These are phyloP conservation scores for Plenodomus biglobosus DNA, from an alignment of 2,329 filamentous ascomycete genomes.

Conservation along the genomic window DNA sequence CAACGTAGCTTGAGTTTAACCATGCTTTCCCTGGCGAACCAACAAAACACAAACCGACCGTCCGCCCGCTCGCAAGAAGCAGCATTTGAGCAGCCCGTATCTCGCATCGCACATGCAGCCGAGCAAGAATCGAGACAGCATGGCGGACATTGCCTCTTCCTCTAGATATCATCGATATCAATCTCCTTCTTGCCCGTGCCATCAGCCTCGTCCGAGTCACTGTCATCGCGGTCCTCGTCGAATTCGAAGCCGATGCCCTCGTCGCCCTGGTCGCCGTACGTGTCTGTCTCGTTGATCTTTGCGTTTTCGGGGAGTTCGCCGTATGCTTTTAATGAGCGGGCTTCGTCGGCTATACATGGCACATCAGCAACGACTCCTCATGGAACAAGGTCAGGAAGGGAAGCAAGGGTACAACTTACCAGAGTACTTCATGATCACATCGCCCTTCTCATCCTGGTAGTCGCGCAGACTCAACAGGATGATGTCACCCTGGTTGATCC, in stretches of 20 bases:
- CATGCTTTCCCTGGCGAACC: not conserved
- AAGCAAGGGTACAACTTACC: conserved; percentile 16
- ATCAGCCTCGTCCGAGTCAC: conserved; percentile 54
- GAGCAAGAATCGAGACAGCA: conserved; percentile 36
- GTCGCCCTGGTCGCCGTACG: conserved; percentile 85
- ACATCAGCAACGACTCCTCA: conserved; percentile 81
- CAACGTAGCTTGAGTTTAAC: not conserved
- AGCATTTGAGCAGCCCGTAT: conserved; percentile 44
- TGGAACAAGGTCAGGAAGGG: not conserved
- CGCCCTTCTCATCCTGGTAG: conserved; percentile 92
- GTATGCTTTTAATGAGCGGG: conserved; percentile 91
- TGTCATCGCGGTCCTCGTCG: conserved; percentile 78
- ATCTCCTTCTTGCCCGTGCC: conserved; percentile 75
- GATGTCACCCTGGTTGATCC: conserved; percentile 95
- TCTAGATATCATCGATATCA: conserved; percentile 90
- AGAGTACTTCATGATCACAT: conserved; percentile 89
- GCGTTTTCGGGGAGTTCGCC: conserved; percentile 95
- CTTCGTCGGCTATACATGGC: conserved; percentile 85
- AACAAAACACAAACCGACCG: conserved; percentile 8
- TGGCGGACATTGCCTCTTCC: conserved; percentile 34
- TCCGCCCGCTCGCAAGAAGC: conserved; percentile 45
- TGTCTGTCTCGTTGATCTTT: conserved; percentile 99
- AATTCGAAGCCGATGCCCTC: conserved; percentile 97
- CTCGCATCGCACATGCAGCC: conserved; percentile 19
- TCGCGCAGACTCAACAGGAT: conserved; percentile 70